Base-by-base conservation (phyloP, 352 stramenopile genomes). In the Vaucheria bursata region DNA sequence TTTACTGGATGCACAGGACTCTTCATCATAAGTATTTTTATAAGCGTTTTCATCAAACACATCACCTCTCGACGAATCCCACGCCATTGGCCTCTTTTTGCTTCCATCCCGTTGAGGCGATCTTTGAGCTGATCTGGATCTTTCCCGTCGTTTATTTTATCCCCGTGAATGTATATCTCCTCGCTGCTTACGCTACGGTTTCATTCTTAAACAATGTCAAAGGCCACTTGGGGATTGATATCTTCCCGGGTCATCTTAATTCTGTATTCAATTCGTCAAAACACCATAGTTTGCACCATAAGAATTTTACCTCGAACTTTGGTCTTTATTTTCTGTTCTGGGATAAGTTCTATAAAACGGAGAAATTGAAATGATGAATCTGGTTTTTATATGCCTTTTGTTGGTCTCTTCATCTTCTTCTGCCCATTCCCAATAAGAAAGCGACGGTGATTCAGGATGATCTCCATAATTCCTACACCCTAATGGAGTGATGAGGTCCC, bases 1-100 rank as follows among this genome's bases (percentile, higher is more conserved):
- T 59, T 59, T 59, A 59, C 25, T 59, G 45, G 45, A 59, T 59
- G 45, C 45, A 59, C 25, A 18, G 45, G 25, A 59, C 25, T 18
- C 45, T 59, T 59, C 45, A 59, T 25, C 45, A 59, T 59, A 59
- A 59, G 25, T 59, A 59, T 59, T 59, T 59, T 59, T 59, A 59
- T 59, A 59, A 59, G 45, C 18, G 45, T 18, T 59, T 59, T 59
- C 45, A 59, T 59, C 45, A 59, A 25, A 59, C 45, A 18, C 45
- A 59, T 59, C 45, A 59, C 45, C 25, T 59, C 12, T 59, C 45
- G 25, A 59, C 45, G 25, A 59, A 59, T 59, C 45, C 45, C 18
- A 59, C 45, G 25, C 45, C 45, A 18, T 25, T 59, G 45, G 45
- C 45, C 45, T 59, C 45, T 18, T 59, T 59, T 59, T 59, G 45